Conservation (phyloP, 306 rosid genomes). For the Comarum palustre region DNA sequence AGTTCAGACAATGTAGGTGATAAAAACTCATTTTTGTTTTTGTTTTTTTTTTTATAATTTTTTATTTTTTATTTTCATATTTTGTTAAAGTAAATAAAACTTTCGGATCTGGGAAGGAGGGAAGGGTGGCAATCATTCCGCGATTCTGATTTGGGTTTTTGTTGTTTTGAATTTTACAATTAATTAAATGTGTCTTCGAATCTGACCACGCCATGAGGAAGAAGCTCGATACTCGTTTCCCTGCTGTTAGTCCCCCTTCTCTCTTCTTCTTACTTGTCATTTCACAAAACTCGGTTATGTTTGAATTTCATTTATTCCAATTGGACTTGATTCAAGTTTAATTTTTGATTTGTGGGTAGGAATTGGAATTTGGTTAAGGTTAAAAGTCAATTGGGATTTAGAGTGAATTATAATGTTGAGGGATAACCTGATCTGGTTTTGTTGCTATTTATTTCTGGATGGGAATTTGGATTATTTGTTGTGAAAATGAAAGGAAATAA, state of each 20-base stretch:
- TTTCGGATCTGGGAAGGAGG: conserved; percentile 58
- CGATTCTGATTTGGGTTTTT: conserved; percentile 20
- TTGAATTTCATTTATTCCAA: background rate
- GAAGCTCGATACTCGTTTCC: conserved; percentile 96
- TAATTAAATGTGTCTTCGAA: conserved; percentile 27
- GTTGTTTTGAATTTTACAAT: conserved; percentile 3
- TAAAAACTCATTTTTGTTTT: too few relatives aligned
- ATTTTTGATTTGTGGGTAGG: too few relatives aligned
- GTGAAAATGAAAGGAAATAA: background rate
- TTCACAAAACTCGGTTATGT: too few relatives aligned
- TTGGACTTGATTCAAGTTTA: background rate
- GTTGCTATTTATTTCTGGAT: background rate
- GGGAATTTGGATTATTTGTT: background rate
- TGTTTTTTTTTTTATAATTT: too few relatives aligned
- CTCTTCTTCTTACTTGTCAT: too few relatives aligned
- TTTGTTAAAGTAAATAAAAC: conserved; percentile 5
- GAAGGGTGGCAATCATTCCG: conserved; percentile 30
- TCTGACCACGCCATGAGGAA: conserved; percentile 78
- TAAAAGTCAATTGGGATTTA: conserved; percentile 3
- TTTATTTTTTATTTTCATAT: background rate
- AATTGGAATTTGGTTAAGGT: background rate
- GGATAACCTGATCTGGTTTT: background rate
- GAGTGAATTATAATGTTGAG: background rate
- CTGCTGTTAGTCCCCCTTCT: conserved; percentile 62
- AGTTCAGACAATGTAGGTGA: too few relatives aligned